Evolutionary conservation across 345 rosid genomes (phyloP), one percentile per base, ranked within the genome.

Genomic region (Citrus hindsii): DNA sequence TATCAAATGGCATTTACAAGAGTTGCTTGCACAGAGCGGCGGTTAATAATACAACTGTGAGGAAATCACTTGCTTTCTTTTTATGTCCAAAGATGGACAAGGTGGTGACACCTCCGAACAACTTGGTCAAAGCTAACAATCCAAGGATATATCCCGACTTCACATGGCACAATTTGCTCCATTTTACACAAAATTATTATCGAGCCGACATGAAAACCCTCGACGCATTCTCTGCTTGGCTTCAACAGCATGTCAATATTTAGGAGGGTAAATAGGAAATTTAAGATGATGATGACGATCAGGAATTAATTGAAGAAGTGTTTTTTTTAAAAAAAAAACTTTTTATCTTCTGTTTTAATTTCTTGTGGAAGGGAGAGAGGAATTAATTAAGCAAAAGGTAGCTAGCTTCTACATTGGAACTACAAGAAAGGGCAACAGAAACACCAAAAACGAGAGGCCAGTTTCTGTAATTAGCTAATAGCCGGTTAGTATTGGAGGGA

Each of bases 1-100:
- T 91, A 27, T 82, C 92, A 7, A 91, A 91, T 71, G 90, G 91
- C 2, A 73, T 78, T 46, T 91, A 82, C 87, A 89, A 85, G 85
- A 91, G 94, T 48, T 91, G 94, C 82, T 63, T 91, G 84, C 94
- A 91, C 77, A 84, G 90, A 67, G 94, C 90, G 3, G 94, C 86
- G 59, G 94, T 91, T 73, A 91, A 89, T 76, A 84, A 69, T 24
- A 60, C 65, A 55, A 79, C 71, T 0, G 84, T 73, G 30, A 88
- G 94, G 75, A 89, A 82, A 78, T 91, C 94, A 0, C 80, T 91
- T 4, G 94, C 90, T 21, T 91, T 91, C 83, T 91, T 91, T 72
- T 67, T 89, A 13, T 84, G 87, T 78, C 92, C 94, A 12, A 85
- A 67, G 79, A 69, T 37, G 64, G 84, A 89, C 71, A 89, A 83